Evolutionary conservation across 257 asterid species (phyloP).

Genomic region (Solanum tarapatanum): DNA sequence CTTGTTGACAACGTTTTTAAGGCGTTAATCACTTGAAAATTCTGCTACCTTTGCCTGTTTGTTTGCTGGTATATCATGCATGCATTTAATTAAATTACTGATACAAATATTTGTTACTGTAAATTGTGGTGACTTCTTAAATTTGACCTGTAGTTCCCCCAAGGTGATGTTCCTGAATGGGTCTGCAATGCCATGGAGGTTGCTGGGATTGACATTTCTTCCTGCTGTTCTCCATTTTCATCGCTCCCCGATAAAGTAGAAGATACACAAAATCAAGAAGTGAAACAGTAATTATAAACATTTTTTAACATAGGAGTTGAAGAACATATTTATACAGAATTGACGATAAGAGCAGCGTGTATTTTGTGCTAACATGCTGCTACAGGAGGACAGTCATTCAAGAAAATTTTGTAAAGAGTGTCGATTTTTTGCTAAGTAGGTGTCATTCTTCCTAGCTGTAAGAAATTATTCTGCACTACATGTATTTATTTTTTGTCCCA

Average conservation of each 20-base stretch:
- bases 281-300: not conserved
- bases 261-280: not conserved
- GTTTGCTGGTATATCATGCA: not conserved
- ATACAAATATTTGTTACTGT: not conserved
- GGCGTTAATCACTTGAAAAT: not conserved
- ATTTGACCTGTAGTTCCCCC: slow-evolving; percentile 50
- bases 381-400: not conserved
- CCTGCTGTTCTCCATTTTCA: slow-evolving; percentile 33
- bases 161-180: slow-evolving; percentile 86
- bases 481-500: not conserved
- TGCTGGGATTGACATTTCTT: slow-evolving; percentile 83
- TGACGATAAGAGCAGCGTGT: slow-evolving; percentile 14
- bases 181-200: slow-evolving; percentile 99
- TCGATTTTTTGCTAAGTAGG: not conserved
- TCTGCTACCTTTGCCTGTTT: not conserved
- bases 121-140: not conserved
- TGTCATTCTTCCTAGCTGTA: not conserved
- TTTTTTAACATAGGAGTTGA: not conserved
- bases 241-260: not conserved
- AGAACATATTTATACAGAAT: not conserved
- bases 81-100: not conserved
- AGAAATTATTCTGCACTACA: not conserved
- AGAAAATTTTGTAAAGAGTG: not conserved
- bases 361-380: slow-evolving; percentile 38
- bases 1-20: not conserved